These are phyloP conservation scores for Botrytis sinoallii DNA, from an alignment of 2,329 filamentous ascomycete genomes.

Conservation along the genomic window DNA sequence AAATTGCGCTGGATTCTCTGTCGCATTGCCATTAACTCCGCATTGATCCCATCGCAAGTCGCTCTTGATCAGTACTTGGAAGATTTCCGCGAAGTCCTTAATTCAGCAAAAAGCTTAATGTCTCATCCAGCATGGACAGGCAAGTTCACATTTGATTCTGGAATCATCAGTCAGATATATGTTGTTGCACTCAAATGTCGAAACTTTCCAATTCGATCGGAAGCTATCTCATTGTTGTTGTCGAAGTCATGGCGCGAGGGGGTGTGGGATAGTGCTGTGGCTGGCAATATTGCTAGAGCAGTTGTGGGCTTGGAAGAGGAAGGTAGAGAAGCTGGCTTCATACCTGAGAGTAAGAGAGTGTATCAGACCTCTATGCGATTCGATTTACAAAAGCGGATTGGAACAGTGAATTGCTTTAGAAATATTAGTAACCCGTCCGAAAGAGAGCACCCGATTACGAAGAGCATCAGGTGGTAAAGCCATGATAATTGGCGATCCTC, in stretches of 20 bases:
- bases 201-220: background rate
- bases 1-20: conserved; percentile 3
- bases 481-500: background rate
- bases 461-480: background rate
- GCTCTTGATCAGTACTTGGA: background rate
- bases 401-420: conserved; percentile 1
- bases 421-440: background rate
- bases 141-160: background rate
- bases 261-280: background rate
- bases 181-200: conserved; percentile 10
- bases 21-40: background rate
- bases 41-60: background rate
- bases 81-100: conserved; percentile 6
- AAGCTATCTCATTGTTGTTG: background rate
- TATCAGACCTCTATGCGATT: background rate
- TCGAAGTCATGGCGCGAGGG: background rate
- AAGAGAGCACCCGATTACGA: background rate
- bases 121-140: conserved; percentile 7
- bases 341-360: background rate
- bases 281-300: background rate
- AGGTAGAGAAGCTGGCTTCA: background rate
- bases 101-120: background rate
- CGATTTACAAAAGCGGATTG: background rate
- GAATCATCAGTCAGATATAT: background rate
- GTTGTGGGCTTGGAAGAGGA: conserved; percentile 9